Conservation (phyloP, 371 early-diverging fungal genomes). For the Nematocida sp. region DNA sequence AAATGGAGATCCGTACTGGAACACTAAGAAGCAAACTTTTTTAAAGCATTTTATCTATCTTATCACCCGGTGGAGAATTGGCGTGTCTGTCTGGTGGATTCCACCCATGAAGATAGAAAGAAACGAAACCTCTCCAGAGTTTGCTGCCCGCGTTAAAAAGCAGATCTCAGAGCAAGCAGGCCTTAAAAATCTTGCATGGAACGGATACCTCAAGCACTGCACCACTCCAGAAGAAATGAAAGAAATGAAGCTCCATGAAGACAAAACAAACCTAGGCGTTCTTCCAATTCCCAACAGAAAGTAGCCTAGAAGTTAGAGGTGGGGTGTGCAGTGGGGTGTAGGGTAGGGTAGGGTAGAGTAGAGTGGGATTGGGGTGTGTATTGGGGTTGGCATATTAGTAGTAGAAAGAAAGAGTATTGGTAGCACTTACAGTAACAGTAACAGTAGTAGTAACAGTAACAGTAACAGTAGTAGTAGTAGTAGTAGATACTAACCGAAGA, state of each 20-base stretch:
- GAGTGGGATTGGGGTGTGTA: too few relatives aligned
- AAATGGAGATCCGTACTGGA: conserved; percentile 71
- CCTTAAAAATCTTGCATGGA: conserved; percentile 68
- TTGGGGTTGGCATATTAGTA: too few relatives aligned
- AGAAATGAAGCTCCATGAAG: conserved; percentile 17
- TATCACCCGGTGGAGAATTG: conserved; percentile 68
- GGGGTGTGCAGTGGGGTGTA: too few relatives aligned
- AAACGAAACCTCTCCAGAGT: conserved; percentile 66
- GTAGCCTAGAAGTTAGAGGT: too few relatives aligned
- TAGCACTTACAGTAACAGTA: too few relatives aligned
- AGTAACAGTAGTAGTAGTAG: too few relatives aligned
- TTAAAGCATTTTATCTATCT: conserved; percentile 68
- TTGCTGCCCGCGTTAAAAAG: conserved; percentile 67
- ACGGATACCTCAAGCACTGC: conserved; percentile 68
- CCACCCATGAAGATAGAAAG: conserved; percentile 32
- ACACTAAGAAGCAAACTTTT: conserved; percentile 68
- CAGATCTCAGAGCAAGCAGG: conserved; percentile 66
- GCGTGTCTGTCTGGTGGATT: conserved; percentile 64
- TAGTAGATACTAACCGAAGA: too few relatives aligned
- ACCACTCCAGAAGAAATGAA: conserved; percentile 63
- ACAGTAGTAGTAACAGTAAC: too few relatives aligned
- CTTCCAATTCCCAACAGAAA: too few relatives aligned
- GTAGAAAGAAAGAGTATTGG: too few relatives aligned
- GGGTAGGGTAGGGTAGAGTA: too few relatives aligned
- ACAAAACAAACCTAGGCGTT: too few relatives aligned